These are phyloP conservation scores for Biscutella laevigata DNA, from an alignment of 441 rosid genomes.

Conservation along the genomic window DNA sequence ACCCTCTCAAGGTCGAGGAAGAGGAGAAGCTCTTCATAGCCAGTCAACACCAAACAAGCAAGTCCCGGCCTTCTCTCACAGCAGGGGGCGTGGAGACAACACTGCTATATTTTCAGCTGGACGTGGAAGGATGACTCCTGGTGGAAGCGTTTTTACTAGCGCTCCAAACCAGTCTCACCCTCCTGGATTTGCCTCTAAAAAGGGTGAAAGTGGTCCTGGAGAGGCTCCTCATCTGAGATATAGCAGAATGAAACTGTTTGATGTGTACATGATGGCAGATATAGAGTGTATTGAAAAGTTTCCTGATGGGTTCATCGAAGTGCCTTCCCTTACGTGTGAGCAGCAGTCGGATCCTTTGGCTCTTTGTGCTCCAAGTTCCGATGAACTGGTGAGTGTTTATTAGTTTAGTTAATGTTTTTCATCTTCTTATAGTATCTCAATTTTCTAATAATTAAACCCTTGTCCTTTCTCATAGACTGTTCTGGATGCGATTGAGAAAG, in stretches of 20 bases:
- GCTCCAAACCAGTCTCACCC: slow-evolving; percentile 38
- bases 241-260: slow-evolving; percentile 68
- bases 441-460: slow-evolving; percentile 21
- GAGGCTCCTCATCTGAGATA: slow-evolving; percentile 48
- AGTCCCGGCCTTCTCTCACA: slow-evolving; percentile 45
- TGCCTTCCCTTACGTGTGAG: slow-evolving; percentile 68
- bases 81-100: slow-evolving; percentile 67
- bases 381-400: slow-evolving; percentile 57
- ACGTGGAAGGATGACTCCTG: slow-evolving; percentile 49
- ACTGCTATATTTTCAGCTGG: slow-evolving; percentile 50
- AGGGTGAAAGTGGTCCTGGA: slow-evolving; percentile 51
- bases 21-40: slow-evolving; percentile 63
- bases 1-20: slow-evolving; percentile 68
- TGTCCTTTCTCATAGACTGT: slow-evolving; percentile 37
- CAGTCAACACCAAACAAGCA: slow-evolving; percentile 63
- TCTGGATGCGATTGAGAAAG: slow-evolving; percentile 78
- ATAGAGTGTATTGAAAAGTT: slow-evolving; percentile 31
- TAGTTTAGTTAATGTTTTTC: not conserved
- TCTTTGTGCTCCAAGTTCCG: slow-evolving; percentile 57
- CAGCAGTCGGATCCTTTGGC: slow-evolving; percentile 71
- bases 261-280: slow-evolving; percentile 63
- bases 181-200: slow-evolving; percentile 36
- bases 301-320: slow-evolving; percentile 51
- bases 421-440: slow-evolving; percentile 6
- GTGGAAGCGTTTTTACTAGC: slow-evolving; percentile 43